Conservation (phyloP, 768 basidiomycete genomes). For the Dacryopinax primogenitus region DNA sequence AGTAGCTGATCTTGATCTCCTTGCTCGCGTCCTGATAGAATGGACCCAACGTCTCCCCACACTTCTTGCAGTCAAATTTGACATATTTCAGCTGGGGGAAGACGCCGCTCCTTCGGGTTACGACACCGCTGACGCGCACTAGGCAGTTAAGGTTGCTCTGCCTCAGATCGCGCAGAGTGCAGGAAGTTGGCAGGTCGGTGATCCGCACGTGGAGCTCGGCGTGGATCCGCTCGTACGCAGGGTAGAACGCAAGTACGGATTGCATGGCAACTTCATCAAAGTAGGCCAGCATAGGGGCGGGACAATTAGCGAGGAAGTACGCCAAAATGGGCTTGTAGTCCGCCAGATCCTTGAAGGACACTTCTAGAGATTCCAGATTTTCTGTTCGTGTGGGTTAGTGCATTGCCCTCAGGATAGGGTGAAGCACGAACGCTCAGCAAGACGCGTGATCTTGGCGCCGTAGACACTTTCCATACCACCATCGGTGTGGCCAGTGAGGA, state of each 20-base stretch:
- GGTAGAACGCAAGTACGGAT: constrained; percentile 90
- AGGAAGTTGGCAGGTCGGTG: constrained; percentile 78
- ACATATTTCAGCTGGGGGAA: constrained; percentile 99
- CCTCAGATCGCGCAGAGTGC: constrained; percentile 85
- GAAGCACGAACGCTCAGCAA: constrained; percentile 72
- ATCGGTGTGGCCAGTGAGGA: constrained; percentile 91
- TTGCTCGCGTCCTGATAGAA: constrained; percentile 95
- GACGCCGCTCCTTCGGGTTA: constrained; percentile 87
- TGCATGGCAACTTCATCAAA: constrained; percentile 93
- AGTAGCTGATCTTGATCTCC: constrained; percentile 89
- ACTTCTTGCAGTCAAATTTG: constrained; percentile 95
- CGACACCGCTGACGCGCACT: constrained; percentile 89
- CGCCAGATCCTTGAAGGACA: constrained; percentile 91
- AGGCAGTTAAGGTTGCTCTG: constrained; percentile 87
- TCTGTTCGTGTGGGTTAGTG: constrained; percentile 35
- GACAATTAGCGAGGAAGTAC: constrained; percentile 94
- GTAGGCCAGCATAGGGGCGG: constrained; percentile 79
- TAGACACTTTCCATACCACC: constrained; percentile 86
- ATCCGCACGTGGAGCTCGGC: constrained; percentile 96
- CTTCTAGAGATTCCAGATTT: constrained; percentile 94
- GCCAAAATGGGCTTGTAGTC: constrained; percentile 88
- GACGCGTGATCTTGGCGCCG: constrained; percentile 78
- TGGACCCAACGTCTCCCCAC: constrained; percentile 84
- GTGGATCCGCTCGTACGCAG: constrained; percentile 91
- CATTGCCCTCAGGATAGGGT: not conserved